These are phyloP conservation scores for Aquilaria sinensis DNA, from an alignment of 345 rosid genomes.

Conservation along the genomic window DNA sequence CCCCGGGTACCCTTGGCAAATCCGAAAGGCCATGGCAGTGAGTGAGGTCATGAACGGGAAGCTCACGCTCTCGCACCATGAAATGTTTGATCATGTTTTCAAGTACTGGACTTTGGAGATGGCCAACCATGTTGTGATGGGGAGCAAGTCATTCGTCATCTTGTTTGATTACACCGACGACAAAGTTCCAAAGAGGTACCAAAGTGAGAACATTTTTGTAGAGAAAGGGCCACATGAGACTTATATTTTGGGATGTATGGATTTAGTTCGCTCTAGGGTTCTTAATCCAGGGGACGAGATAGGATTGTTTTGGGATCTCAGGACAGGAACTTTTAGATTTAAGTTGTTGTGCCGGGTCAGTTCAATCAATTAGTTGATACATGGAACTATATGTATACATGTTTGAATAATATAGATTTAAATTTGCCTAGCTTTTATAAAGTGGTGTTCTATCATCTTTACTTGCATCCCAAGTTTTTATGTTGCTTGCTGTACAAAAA, in stretches of 20 bases:
- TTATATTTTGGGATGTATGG: constrained; percentile 20
- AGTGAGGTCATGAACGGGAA: constrained; percentile 21
- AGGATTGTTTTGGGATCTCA: constrained; percentile 30
- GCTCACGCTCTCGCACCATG: constrained; percentile 15
- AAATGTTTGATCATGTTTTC: constrained; percentile 25
- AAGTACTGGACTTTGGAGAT: constrained; percentile 20
- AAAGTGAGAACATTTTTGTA: constrained; percentile 24
- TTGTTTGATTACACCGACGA: constrained; percentile 31
- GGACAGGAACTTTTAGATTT: constrained; percentile 17
- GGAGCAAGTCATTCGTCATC: constrained; percentile 14
- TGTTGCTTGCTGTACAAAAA: constrained; percentile 1
- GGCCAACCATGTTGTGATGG: constrained; percentile 15
- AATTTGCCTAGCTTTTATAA: too few relatives aligned
- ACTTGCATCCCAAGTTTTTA: too few relatives aligned
- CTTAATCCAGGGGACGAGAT: constrained; percentile 24
- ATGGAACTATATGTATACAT: too few relatives aligned
- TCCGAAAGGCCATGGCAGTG: constrained; percentile 12
- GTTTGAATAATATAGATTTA: too few relatives aligned
- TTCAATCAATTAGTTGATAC: too few relatives aligned
- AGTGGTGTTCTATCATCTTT: too few relatives aligned
- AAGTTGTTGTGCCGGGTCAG: constrained; percentile 16
- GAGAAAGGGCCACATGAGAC: constrained; percentile 18
- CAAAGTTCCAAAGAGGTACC: constrained; percentile 16
- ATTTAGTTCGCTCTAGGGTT: constrained; percentile 15
- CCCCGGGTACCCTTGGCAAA: constrained; percentile 27